Evolutionary conservation across 768 basidiomycete species (phyloP).

Genomic region (Pleurotus giganteus): DNA sequence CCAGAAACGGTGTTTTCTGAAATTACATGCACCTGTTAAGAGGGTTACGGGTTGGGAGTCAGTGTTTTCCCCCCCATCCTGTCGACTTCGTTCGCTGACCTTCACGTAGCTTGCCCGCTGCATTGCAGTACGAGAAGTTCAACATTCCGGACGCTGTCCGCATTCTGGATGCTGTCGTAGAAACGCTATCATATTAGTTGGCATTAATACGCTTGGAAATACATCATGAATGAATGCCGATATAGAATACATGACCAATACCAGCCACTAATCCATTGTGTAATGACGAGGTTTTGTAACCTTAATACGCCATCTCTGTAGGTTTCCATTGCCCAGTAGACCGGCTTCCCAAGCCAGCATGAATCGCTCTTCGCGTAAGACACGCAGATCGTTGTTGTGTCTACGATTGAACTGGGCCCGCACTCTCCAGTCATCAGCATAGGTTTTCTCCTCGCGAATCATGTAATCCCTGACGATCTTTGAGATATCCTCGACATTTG

Average conservation of each 20-base stretch:
- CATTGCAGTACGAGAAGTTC: conserved; percentile 88
- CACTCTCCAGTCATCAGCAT: conserved; percentile 24
- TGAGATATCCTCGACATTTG: conserved; percentile 39
- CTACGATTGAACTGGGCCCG: conserved; percentile 28
- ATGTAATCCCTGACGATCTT: conserved; percentile 26
- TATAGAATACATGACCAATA: no score
- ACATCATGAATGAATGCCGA: no score
- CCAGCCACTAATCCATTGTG: not conserved
- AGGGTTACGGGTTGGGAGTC: conserved; percentile 94
- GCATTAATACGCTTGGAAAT: no score
- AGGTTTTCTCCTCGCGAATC: conserved; percentile 18
- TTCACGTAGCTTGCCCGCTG: conserved; percentile 69
- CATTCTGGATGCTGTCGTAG: conserved; percentile 78
- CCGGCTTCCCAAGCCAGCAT: conserved; percentile 51
- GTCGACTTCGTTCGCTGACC: conserved; percentile 1
- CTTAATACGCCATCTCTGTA: conserved; percentile 47
- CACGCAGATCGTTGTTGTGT: conserved; percentile 22
- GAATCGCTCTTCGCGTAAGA: conserved; percentile 48
- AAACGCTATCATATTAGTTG: conserved; percentile 79
- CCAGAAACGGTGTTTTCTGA: conserved; percentile 85
- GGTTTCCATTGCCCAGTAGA: conserved; percentile 39
- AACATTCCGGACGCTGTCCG: conserved; percentile 86
- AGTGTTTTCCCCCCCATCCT: conserved; percentile 35
- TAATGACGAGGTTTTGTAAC: conserved; percentile 20
- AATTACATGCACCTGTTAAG: conserved; percentile 83